Evolutionary conservation across 257 asterid species (phyloP), one percentile per base, ranked within the genome.

Genomic region (Solanum chiquidenum): DNA sequence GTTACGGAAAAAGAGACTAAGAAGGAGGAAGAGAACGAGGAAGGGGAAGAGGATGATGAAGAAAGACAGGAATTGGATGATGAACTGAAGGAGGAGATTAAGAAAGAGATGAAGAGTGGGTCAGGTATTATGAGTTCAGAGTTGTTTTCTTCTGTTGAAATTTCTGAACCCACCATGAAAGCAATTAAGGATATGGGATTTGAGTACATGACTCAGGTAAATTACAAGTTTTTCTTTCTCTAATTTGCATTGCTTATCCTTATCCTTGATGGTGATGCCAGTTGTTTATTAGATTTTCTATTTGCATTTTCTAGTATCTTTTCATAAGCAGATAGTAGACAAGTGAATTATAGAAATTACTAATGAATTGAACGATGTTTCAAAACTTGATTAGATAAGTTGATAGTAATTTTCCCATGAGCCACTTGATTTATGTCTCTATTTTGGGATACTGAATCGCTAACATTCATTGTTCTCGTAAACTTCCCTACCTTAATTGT

Each of bases 141-240:
- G 72, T 87, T 94, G n/a, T 97, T 97, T 84, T 55, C 90, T 1
- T 66, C 91, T 20, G 80, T 95, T 86, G 90, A 92, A 2, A 34
- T 95, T 29, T 95, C 99, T 0, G 97, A 93, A 52, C 93, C 89
- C 44, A 95, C 99, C 21, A 90, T 89, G 94, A 94, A 92, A n/a
- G 95, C 98, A 27, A 92, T 97, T 55, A 90, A 93, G 84, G 99
- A 95, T 9, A 89, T 93, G 94, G 93, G 93, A 3, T 96, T 97
- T 88, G 87, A 91, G 90, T 91, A 90, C 88, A 97, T 97, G 99
- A 97, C 99, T 83, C 96, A 96, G 99, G 99, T 97, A 91, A 86
- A 58, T 55, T 49, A 80, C 62, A 29, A 6, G 20, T n/a, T 23
- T 76, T 76, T 23, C 31, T 38, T 25, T 23, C 18, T 76, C 14